Conservation (phyloP, 2,329 filamentous ascomycete genomes). For the Sclerotinia nivalis region DNA sequence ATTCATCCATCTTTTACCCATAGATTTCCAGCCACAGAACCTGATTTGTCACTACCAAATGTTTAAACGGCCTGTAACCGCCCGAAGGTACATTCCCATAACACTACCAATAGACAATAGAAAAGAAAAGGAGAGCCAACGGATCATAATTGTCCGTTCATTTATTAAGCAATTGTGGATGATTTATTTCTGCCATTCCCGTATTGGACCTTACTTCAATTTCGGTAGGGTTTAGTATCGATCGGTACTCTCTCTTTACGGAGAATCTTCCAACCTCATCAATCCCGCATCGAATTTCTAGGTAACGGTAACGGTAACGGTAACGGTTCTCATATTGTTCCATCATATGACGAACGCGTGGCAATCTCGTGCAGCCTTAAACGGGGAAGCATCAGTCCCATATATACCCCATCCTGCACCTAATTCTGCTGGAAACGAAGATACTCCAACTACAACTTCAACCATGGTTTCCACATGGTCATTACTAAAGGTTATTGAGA, state of each 20-base stretch:
- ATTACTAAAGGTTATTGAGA: slow-evolving; percentile 37
- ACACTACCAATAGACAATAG: not conserved
- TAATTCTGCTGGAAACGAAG: slow-evolving; percentile 38
- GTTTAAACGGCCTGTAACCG: not conserved
- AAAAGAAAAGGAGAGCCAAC: slow-evolving; percentile 4
- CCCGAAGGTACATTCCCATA: not conserved
- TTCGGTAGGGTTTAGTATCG: slow-evolving; percentile 10
- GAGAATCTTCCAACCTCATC: not conserved
- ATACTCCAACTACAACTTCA: slow-evolving; percentile 23
- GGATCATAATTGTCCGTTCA: not conserved
- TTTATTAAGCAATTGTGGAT: not conserved
- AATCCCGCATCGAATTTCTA: not conserved
- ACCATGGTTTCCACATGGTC: slow-evolving; percentile 37
- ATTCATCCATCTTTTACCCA: not conserved
- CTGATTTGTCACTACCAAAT: not conserved
- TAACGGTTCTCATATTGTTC: not conserved
- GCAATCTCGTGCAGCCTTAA: slow-evolving; percentile 6
- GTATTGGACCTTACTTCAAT: not conserved
- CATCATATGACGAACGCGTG: slow-evolving; percentile 22
- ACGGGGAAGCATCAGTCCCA: slow-evolving; percentile 1
- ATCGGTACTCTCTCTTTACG: not conserved
- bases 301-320: no score
- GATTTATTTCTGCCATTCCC: not conserved
- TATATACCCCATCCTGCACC: slow-evolving; percentile 39
- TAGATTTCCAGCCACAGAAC: not conserved